Conservation (phyloP, 148 eudicot species). For the Heliosperma pusillum region DNA sequence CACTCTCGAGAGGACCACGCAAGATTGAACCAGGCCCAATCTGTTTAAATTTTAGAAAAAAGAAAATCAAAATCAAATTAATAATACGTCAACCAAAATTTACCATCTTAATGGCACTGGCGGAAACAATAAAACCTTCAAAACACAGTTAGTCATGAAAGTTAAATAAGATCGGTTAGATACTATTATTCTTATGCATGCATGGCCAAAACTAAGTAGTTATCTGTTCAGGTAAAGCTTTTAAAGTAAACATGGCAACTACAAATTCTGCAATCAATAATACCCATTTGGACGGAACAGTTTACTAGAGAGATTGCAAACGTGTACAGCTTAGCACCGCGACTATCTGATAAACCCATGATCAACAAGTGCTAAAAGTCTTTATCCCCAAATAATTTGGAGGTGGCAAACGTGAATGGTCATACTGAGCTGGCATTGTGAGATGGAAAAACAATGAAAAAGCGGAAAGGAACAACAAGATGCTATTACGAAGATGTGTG, state of each 20-base stretch:
- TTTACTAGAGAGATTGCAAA: not conserved
- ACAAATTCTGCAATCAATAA: not conserved
- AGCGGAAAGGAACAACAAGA: no score
- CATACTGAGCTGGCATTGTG: no score
- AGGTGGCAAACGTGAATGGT: no score
- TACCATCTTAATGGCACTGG: not conserved
- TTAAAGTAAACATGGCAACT: not conserved
- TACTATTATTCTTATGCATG: not conserved
- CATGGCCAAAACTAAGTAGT: not conserved
- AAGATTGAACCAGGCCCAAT: conserved; percentile 86
- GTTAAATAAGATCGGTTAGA: not conserved
- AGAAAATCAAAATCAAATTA: not conserved
- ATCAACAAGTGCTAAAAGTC: no score
- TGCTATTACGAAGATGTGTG: no score
- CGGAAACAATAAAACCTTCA: not conserved
- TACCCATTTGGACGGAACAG: not conserved
- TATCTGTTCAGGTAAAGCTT: not conserved
- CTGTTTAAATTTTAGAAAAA: conserved; percentile 43
- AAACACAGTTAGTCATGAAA: not conserved
- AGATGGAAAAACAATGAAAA: no score
- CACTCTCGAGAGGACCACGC: conserved; percentile 76
- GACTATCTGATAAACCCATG: not conserved
- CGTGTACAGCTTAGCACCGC: not conserved
- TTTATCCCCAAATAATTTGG: no score
- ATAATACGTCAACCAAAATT: conserved; percentile 1